These are phyloP conservation scores for Striga asiatica DNA, from an alignment of 257 asterid genomes.

Conservation along the genomic window DNA sequence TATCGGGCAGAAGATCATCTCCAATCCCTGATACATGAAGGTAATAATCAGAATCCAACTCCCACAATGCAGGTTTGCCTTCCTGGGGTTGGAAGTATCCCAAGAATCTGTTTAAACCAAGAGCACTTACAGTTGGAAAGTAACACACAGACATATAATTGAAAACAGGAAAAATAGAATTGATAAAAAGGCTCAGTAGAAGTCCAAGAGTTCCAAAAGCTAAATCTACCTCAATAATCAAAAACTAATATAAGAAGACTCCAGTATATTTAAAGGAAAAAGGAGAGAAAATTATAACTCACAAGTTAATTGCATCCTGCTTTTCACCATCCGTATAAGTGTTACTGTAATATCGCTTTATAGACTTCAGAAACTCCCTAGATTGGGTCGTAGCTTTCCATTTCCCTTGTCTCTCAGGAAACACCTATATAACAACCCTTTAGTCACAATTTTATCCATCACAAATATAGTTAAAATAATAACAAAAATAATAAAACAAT, in stretches of 20 bases:
- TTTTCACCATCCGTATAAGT: conserved; percentile 98
- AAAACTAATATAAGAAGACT: no score
- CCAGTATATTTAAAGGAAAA: no score
- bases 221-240: no score
- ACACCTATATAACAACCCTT: conserved; percentile 46
- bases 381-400: conserved; percentile 99
- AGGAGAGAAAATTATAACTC: conserved; percentile 20
- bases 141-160: background rate
- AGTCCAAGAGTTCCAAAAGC: conserved; percentile 1
- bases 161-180: background rate
- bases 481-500: no score
- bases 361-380: conserved; percentile 91
- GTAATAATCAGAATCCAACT: conserved; percentile 96
- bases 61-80: conserved; percentile 98
- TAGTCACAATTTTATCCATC: conserved; percentile 1
- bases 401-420: conserved; percentile 97
- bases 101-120: conserved; percentile 60
- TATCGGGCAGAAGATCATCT: conserved; percentile 72
- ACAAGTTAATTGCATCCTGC: conserved; percentile 99
- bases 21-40: conserved; percentile 95
- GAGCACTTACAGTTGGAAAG: conserved; percentile 15
- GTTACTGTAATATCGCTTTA: conserved; percentile 93
- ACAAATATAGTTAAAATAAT: background rate
- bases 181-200: conserved; percentile 7
- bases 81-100: conserved; percentile 97